Percentiles rank a stretch among this genome's conserved stretches.
Conservation (phyloP, 1,284 basidiomycete species). For the Sanghuangporus weigelae region DNA sequence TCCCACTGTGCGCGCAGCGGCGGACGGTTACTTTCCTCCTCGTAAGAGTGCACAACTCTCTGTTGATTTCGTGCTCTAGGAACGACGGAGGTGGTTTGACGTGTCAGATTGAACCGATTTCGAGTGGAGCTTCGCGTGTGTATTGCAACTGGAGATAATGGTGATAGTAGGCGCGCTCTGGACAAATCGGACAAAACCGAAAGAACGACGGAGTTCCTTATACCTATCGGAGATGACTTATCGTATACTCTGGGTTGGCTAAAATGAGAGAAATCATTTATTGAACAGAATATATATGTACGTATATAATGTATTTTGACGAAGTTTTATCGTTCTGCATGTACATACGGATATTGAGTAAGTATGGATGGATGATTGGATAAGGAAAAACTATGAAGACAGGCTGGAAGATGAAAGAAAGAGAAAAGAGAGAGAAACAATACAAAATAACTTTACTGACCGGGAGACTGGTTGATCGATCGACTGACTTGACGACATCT, state of each 20-base stretch:
- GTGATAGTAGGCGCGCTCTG: neutral
- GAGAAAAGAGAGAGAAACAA: neutral
- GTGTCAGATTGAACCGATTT: conserved; percentile 14
- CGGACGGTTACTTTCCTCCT: conserved; percentile 12
- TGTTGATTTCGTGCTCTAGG: conserved; percentile 3
- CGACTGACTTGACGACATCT: neutral
- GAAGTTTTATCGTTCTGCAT: neutral
- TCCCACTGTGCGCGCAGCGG: neutral
- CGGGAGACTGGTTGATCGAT: neutral
- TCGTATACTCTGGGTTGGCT: too few species aligned
- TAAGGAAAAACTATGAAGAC: neutral
- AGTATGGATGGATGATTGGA: neutral
- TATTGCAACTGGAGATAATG: neutral
- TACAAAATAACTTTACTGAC: neutral
- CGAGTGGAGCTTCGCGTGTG: neutral
- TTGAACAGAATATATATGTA: too few species aligned
- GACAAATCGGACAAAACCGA: conserved; percentile 1
- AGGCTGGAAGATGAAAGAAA: neutral
- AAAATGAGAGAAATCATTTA: too few species aligned
- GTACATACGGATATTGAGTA: neutral
- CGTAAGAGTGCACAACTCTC: neutral
- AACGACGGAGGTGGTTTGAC: conserved; percentile 19
- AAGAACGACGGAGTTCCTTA: neutral
- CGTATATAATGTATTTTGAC: too few species aligned
- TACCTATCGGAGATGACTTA: neutral